These are phyloP conservation scores for Clonostachys rosea DNA, from an alignment of 2,329 filamentous ascomycete species.

Conservation along the genomic window DNA sequence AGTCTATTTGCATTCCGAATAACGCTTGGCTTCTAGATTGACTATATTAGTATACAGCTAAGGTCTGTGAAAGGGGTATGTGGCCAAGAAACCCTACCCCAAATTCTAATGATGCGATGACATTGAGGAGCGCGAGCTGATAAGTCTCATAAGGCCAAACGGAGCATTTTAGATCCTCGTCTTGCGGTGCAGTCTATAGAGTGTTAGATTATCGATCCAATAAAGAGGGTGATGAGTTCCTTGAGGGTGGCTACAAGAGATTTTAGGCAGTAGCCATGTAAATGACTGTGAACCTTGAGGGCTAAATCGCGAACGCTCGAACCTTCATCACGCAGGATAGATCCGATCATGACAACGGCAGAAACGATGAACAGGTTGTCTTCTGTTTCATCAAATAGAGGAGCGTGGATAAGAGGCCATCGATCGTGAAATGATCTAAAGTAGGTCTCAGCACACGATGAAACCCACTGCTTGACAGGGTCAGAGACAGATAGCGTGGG, in stretches of 20 bases:
- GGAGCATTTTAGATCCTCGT: background rate
- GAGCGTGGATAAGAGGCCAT: slow-evolving; percentile 33
- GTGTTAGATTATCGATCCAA: background rate
- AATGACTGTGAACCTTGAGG: too few species aligned
- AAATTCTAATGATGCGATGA: slow-evolving; percentile 17
- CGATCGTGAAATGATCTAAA: slow-evolving; percentile 30
- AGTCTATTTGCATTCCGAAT: slow-evolving; percentile 3
- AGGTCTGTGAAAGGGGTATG: slow-evolving; percentile 29
- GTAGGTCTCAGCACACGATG: slow-evolving; percentile 19
- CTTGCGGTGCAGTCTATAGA: background rate
- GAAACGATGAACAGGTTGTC: slow-evolving; percentile 16
- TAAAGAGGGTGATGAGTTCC: slow-evolving; percentile 19
- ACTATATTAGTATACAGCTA: slow-evolving; percentile 15
- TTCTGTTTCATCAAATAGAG: slow-evolving; percentile 21
- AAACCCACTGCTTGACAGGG: slow-evolving; percentile 7
- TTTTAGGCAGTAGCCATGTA: too few species aligned
- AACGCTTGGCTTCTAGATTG: background rate
- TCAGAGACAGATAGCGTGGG: background rate
- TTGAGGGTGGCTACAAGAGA: slow-evolving; percentile 6
- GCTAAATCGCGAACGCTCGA: background rate
- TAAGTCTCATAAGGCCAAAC: background rate
- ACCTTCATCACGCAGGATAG: slow-evolving; percentile 23
- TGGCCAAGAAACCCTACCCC: slow-evolving; percentile 24
- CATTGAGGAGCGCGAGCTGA: background rate
- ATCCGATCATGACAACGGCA: slow-evolving; percentile 30